Evolutionary conservation across 768 basidiomycete species (phyloP).

Genomic region (Termitomyces sp.): DNA sequence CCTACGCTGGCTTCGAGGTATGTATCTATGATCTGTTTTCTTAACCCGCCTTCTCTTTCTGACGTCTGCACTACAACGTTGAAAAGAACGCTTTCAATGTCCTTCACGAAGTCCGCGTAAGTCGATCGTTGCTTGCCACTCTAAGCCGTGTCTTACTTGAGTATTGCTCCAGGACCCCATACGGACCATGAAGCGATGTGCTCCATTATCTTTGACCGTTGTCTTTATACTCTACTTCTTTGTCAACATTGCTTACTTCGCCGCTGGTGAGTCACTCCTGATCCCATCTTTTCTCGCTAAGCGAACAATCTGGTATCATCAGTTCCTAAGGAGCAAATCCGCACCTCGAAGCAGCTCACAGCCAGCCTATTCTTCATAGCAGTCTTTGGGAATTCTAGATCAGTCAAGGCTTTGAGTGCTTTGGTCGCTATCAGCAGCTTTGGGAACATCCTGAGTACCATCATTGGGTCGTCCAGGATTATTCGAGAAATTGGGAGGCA

Average conservation of each 20-base stretch:
- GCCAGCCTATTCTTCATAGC: constrained; percentile 48
- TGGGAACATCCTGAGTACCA: constrained; percentile 31
- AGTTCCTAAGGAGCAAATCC: constrained; percentile 42
- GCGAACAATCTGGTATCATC: constrained; percentile 10
- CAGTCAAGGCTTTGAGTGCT: constrained; percentile 31
- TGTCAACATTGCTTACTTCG: constrained; percentile 39
- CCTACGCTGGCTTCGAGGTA: constrained; percentile 34
- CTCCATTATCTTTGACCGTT: constrained; percentile 39
- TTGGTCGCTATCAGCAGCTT: constrained; percentile 37
- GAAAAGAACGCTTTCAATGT: constrained; percentile 41
- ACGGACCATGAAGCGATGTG: constrained; percentile 41
- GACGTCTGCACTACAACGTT: background rate
- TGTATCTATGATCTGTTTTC: background rate
- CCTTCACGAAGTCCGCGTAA: constrained; percentile 36
- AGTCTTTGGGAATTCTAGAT: constrained; percentile 39
- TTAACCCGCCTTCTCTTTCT: no score
- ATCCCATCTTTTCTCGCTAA: background rate
- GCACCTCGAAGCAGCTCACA: constrained; percentile 38
- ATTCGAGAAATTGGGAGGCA: constrained; percentile 45
- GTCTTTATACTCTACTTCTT: constrained; percentile 47
- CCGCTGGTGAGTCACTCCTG: constrained; percentile 23
- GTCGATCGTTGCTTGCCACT: background rate
- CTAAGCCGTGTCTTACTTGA: background rate
- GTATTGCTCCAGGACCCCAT: constrained; percentile 29
- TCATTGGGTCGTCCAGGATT: constrained; percentile 32